Percentiles rank a stretch among this genome's conserved stretches.
Conservation (phyloP, 2,329 filamentous ascomycete species). For the Triangularia setosa region DNA sequence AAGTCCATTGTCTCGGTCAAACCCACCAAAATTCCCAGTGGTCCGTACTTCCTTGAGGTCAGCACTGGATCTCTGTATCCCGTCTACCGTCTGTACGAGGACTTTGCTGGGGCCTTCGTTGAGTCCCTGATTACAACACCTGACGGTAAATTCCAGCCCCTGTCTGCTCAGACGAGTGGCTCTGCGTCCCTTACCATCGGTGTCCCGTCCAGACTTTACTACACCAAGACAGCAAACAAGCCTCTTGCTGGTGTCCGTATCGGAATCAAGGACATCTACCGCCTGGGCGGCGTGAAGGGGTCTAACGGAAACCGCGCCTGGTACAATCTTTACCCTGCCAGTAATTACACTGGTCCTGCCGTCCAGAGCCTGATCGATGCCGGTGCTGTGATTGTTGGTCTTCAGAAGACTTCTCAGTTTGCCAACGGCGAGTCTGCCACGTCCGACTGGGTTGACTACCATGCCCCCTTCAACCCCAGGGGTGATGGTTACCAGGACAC, state of each 20-base stretch:
- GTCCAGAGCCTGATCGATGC: conserved; percentile 57
- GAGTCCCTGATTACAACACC: conserved; percentile 32
- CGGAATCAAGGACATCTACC: conserved; percentile 60
- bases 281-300: conserved; percentile 45
- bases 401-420: conserved; percentile 46
- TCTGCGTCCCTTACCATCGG: conserved; percentile 33
- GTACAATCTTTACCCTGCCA: conserved; percentile 50
- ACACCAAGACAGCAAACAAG: conserved; percentile 46
- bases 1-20: conserved; percentile 21
- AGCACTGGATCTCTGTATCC: conserved; percentile 32
- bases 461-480: conserved; percentile 42
- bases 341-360: conserved; percentile 44
- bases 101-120: conserved; percentile 33
- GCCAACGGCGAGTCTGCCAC: conserved; percentile 43
- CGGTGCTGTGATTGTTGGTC: conserved; percentile 50
- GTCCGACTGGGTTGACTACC: conserved; percentile 44
- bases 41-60: conserved; percentile 36
- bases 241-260: conserved; percentile 58
- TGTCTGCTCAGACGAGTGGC: conserved; percentile 32
- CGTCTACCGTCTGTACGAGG: conserved; percentile 35
- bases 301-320: conserved; percentile 56
- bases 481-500: conserved; percentile 47
- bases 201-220: conserved; percentile 60
- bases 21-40: conserved; percentile 28
- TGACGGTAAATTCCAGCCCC: conserved; percentile 31